Conservation (phyloP, 2,329 filamentous ascomycete species). For the Trichoderma atroviride region DNA sequence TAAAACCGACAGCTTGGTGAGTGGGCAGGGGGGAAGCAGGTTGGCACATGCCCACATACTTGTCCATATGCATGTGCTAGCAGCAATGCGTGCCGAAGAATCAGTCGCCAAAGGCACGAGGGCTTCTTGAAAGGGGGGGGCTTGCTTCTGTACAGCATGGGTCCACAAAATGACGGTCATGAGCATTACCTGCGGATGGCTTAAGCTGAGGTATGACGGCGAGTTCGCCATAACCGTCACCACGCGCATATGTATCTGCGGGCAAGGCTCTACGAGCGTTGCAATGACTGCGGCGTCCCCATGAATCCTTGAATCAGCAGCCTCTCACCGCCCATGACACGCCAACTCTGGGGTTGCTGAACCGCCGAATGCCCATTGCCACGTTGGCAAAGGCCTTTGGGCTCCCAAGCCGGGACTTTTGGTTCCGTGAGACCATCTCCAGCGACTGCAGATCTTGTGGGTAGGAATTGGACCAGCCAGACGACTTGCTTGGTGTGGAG, state of each 20-base stretch:
- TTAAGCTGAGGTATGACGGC: conserved; percentile 23
- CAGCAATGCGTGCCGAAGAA: conserved; percentile 1
- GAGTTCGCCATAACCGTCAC: conserved; percentile 21
- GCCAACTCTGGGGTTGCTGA: conserved; percentile 9
- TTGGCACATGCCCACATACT: conserved; percentile 16
- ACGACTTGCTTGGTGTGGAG: conserved; percentile 13
- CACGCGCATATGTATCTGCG: conserved; percentile 25
- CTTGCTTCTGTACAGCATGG: conserved; percentile 8
- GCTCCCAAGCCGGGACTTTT: conserved; percentile 4
- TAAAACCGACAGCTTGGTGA: conserved; percentile 24
- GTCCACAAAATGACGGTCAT: conserved; percentile 23
- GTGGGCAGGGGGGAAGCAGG: conserved; percentile 7
- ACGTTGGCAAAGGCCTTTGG: conserved; percentile 22
- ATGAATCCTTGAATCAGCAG: conserved; percentile 12
- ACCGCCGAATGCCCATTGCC: conserved; percentile 16
- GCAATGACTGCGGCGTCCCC: conserved; percentile 9
- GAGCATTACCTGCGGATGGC: conserved; percentile 20
- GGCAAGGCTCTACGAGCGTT: conserved; percentile 18
- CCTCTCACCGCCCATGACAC: conserved; percentile 25
- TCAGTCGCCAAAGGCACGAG: conserved; percentile 6
- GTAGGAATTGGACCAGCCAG: conserved; percentile 3
- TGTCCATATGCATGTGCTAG: conserved; percentile 22
- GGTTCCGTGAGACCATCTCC: conserved; percentile 9
- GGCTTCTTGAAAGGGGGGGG: conserved; percentile 13
- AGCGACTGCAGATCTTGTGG: conserved; percentile 22